These are phyloP conservation scores for Mucor circinelloides DNA, from an alignment of 371 early-diverging fungal species.

Conservation along the genomic window DNA sequence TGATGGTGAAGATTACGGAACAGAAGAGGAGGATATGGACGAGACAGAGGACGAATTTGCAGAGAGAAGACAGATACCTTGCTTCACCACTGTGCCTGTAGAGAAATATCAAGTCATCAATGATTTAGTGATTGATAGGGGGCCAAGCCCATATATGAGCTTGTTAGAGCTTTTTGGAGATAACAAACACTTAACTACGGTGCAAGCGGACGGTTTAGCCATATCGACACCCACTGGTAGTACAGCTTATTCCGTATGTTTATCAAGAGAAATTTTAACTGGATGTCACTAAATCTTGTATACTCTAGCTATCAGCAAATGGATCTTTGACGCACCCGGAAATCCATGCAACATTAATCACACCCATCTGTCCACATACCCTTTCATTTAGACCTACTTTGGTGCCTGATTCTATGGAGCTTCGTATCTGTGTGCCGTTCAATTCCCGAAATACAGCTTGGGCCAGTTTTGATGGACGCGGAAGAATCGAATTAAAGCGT, in stretches of 20 bases:
- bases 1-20: slow-evolving; percentile 37
- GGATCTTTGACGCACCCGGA: slow-evolving; percentile 95
- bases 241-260: slow-evolving; percentile 86
- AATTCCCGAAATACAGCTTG: slow-evolving; percentile 81
- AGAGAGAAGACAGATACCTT: slow-evolving; percentile 45
- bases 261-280: background rate
- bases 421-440: slow-evolving; percentile 79
- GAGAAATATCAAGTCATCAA: slow-evolving; percentile 76
- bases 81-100: slow-evolving; percentile 50
- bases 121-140: slow-evolving; percentile 88
- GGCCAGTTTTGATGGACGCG: slow-evolving; percentile 91
- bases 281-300: background rate
- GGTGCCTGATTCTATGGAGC: slow-evolving; percentile 88
- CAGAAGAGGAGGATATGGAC: slow-evolving; percentile 8
- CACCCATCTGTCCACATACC: slow-evolving; percentile 97
- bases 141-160: slow-evolving; percentile 88
- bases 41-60: slow-evolving; percentile 11
- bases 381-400: slow-evolving; percentile 94
- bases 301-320: slow-evolving; percentile 78
- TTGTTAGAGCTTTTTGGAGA: slow-evolving; percentile 91
- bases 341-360: slow-evolving; percentile 88
- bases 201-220: slow-evolving; percentile 91
- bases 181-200: slow-evolving; percentile 79
- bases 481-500: slow-evolving; percentile 83
- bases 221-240: slow-evolving; percentile 97